These are phyloP conservation scores for Podaxis pistillaris DNA, from an alignment of 768 basidiomycete species.

Conservation along the genomic window DNA sequence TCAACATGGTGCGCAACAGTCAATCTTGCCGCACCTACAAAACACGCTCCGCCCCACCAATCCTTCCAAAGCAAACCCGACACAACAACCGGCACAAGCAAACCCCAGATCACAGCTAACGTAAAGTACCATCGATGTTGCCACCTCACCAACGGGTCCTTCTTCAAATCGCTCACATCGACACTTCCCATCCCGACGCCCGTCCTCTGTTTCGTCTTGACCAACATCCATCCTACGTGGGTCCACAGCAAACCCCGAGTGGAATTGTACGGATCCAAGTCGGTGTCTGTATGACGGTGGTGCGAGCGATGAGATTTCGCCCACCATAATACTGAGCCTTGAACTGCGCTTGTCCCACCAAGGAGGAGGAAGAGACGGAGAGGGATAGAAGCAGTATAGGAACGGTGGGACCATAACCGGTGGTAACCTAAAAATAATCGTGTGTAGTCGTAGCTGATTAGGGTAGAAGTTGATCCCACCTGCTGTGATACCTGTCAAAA, in stretches of 20 bases:
- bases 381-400: conserved; percentile 72
- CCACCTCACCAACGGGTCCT: conserved; percentile 70
- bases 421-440: conserved; percentile 58
- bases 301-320: conserved; percentile 80
- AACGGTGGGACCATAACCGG: conserved; percentile 83
- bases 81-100: conserved; percentile 62
- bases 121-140: conserved; percentile 74
- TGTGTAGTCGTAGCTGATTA: background rate
- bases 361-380: conserved; percentile 70
- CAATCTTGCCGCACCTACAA: conserved; percentile 68
- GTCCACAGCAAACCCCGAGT: conserved; percentile 78
- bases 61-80: conserved; percentile 75
- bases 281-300: conserved; percentile 83
- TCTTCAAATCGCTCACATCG: conserved; percentile 70
- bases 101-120: conserved; percentile 66
- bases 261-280: conserved; percentile 82
- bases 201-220: conserved; percentile 70
- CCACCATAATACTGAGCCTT: conserved; percentile 91
- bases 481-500: conserved; percentile 46
- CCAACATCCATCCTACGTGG: conserved; percentile 83
- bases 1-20: conserved; percentile 77
- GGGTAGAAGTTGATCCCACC: conserved; percentile 26
- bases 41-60: conserved; percentile 76
- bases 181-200: conserved; percentile 43
- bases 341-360: conserved; percentile 79